A percentile compares a stretch with the other conserved stretches of the same genome.
Evolutionary conservation across 352 stramenopile genomes (phyloP).

Genomic region (Phytopythium ostracodes): DNA sequence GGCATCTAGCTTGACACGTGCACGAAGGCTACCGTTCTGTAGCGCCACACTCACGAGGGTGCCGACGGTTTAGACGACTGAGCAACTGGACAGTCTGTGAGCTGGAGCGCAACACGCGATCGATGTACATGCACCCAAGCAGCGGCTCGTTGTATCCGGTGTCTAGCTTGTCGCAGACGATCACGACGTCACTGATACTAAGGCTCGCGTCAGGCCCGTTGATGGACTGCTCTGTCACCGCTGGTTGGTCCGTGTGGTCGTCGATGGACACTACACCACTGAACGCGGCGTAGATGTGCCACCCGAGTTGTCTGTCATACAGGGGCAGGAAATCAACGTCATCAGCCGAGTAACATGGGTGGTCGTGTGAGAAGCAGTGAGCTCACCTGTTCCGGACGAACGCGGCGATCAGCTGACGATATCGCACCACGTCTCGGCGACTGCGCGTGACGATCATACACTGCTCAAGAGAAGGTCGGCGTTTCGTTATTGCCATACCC

Average conservation of each 20-base stretch:
- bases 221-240: conserved; percentile 61
- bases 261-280: conserved; percentile 41
- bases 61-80: conserved; percentile 73
- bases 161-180: conserved; percentile 86
- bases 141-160: conserved; percentile 81
- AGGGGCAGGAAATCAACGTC: neutral
- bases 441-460: conserved; percentile 82
- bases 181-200: conserved; percentile 61
- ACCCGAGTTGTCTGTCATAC: conserved; percentile 28
- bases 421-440: conserved; percentile 74
- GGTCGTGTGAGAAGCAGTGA: neutral
- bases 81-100: conserved; percentile 75
- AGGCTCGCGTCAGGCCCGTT: conserved; percentile 51
- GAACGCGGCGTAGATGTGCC: conserved; percentile 70
- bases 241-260: conserved; percentile 6
- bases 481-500: conserved; percentile 13
- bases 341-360: neutral
- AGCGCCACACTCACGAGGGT: conserved; percentile 22
- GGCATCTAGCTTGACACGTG: neutral
- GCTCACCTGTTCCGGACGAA: conserved; percentile 52
- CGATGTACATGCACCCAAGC: conserved; percentile 80
- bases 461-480: conserved; percentile 16
- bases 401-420: conserved; percentile 55
- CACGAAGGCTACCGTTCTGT: neutral
- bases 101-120: conserved; percentile 61